Percentiles rank a stretch among this genome's conserved stretches.
These are phyloP conservation scores for Erysimum pusillum DNA, from an alignment of 441 rosid species.

Conservation along the genomic window DNA sequence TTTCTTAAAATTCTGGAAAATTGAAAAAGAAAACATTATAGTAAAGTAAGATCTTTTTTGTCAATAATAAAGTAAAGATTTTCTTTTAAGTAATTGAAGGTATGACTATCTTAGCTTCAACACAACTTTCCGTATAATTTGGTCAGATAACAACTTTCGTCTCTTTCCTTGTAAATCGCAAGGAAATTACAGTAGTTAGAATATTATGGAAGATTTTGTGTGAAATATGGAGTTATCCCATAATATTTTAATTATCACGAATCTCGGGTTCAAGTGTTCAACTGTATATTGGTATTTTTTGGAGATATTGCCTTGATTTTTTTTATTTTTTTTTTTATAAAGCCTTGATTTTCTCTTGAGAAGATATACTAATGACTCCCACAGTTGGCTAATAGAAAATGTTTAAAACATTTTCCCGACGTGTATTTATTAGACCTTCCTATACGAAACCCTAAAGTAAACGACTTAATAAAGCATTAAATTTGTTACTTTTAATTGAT, in stretches of 20 bases:
- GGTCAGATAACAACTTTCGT: background rate
- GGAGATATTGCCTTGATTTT: background rate
- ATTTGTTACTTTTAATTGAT: background rate
- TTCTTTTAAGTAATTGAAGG: background rate
- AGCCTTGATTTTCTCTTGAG: slow-evolving; percentile 6
- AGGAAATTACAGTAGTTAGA: background rate
- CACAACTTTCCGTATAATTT: slow-evolving; percentile 1
- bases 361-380: slow-evolving; percentile 4
- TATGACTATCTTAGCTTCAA: background rate
- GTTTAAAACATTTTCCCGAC: background rate
- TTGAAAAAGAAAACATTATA: background rate
- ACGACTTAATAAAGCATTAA: slow-evolving; percentile 16
- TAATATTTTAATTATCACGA: slow-evolving; percentile 6
- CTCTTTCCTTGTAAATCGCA: slow-evolving; percentile 1
- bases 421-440: background rate
- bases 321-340: too few relatives aligned
- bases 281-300: background rate
- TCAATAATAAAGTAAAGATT: slow-evolving; percentile 22
- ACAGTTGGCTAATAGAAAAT: slow-evolving; percentile 6
- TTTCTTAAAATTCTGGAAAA: background rate
- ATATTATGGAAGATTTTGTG: slow-evolving; percentile 1
- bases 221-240: background rate
- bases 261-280: background rate
- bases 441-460: slow-evolving; percentile 28
- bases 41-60: background rate